phyloP scores from a whole-genome alignment of 305 asterid genomes.

The Fraxinus albicans region DNA sequence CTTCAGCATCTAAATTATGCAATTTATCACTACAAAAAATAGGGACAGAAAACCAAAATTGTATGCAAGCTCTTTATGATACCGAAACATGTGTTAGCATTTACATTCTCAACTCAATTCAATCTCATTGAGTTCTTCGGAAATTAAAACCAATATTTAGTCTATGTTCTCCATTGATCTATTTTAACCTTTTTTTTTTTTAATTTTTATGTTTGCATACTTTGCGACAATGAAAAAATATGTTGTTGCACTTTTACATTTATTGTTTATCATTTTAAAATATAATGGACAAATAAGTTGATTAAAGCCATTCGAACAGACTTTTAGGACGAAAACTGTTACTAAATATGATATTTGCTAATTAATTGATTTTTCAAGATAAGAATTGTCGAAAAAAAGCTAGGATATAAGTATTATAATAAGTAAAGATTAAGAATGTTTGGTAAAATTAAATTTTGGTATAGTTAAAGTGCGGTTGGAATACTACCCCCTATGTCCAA shows the following conservation, averaged over 20 bases:
- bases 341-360: too few species aligned
- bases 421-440: too few species aligned
- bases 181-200: too few species aligned
- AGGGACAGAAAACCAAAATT: constrained; percentile 11
- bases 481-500: too few species aligned
- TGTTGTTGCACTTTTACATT: neutral
- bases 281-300: neutral
- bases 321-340: neutral
- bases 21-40: neutral
- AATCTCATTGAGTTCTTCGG: neutral
- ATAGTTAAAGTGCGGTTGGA: neutral
- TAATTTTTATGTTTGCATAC: too few species aligned
- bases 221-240: neutral
- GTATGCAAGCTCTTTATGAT: neutral
- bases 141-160: neutral
- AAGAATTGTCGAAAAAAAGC: neutral
- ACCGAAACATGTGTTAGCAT: too few species aligned
- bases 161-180: too few species aligned
- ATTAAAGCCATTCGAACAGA: neutral
- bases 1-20: neutral
- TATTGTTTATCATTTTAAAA: neutral
- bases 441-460: neutral
- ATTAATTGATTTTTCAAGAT: neutral
- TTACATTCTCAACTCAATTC: neutral
- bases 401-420: too few species aligned